Evolutionary conservation across 805 yeast genomes (phyloP), one percentile per base, ranked within the genome.

Genomic region (Pichia cabralensis): DNA sequence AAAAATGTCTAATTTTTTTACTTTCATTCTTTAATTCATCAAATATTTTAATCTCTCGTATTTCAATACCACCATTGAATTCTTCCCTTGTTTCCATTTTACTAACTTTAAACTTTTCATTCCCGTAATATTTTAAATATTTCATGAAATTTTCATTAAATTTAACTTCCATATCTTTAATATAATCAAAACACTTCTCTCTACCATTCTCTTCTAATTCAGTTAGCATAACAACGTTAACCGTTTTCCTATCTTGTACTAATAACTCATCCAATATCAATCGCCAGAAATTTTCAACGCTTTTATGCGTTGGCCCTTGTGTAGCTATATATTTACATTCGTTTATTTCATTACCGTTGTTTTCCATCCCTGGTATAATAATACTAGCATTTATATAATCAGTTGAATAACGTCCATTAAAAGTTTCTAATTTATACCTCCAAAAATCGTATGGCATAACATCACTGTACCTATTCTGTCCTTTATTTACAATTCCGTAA

Each of bases 201-300:
- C 56, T 43, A 2, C 59, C 59, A 9, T 47, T 42, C 41, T 69
- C 76, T 11, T 40, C 44, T 21, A 83, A 55, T 0, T 92, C 84
- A 0, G 94, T 80, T 25, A 81, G 69, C 89, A 80, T 81, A 12
- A 80, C 73, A 9, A 81, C 60, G 1, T 72, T 70, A 4, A 74
- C 67, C 7, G 42, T 37, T 16, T 42, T 28, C 5, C 33, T n/a
- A 14, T 22, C n/a, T n/a, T 8, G 5, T n/a, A n/a, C n/a, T n/a
- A n/a, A n/a, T 12, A 28, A 11, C 49, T 57, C 25, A 64, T 55
- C 40, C 2, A 32, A 11, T 6, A 14, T 20, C 9, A 31, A 21
- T 12, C 30, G 32, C 76, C 76, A 71, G 45, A 71, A 71, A 31
- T 64, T 64, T 26, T 53, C 58, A 12, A 50, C 45, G 2, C 75